Percentiles rank a stretch among this genome's conserved stretches.
phyloP scores from a whole-genome alignment of 148 eudicot species.

The Cornus suecica region DNA sequence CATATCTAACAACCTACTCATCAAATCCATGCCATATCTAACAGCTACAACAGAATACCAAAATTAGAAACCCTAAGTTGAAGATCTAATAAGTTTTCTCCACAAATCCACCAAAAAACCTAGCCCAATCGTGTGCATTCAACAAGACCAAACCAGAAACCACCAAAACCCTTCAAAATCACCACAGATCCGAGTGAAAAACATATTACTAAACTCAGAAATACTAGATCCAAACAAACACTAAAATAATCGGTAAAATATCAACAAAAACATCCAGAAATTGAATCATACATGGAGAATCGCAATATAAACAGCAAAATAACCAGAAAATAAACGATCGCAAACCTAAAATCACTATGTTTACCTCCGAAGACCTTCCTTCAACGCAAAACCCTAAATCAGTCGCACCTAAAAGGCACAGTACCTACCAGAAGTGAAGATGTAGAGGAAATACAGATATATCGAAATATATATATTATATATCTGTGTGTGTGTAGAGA shows the following conservation, averaged over 20 bases:
- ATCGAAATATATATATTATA: too few relatives aligned
- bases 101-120: neutral
- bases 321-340: too few relatives aligned
- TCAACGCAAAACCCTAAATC: neutral
- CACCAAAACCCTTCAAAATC: neutral
- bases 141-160: neutral
- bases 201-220: neutral
- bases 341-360: neutral
- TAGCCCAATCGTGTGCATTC: neutral
- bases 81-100: neutral
- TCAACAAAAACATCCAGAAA: neutral
- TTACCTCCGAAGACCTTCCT: slow-evolving; percentile 10
- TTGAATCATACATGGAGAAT: neutral
- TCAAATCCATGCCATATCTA: neutral
- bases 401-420: neutral
- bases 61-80: neutral
- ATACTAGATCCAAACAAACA: neutral
- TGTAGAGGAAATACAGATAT: neutral
- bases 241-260: neutral
- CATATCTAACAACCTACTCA: neutral
- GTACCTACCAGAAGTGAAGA: neutral
- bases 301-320: neutral
- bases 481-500: too few relatives aligned
- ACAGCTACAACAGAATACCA: neutral
- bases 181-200: slow-evolving; percentile 4